Conservation (phyloP, 495 filamentous ascomycete genomes). For the Clohesyomyces aquaticus region DNA sequence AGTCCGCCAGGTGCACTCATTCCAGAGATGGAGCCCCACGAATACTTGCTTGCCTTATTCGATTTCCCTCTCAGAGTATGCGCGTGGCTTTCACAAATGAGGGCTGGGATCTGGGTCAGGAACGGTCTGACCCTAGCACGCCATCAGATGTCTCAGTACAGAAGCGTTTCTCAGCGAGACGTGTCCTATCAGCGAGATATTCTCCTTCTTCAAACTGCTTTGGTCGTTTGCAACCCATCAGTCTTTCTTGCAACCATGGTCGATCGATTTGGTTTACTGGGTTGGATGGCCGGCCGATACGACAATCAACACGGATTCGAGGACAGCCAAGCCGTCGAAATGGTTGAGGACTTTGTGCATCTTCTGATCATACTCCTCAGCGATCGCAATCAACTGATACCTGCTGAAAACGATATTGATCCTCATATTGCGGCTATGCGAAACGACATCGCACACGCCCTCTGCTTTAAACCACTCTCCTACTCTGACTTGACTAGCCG, state of each 20-base stretch:
- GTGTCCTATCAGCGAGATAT: constrained; percentile 94
- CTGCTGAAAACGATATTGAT: constrained; percentile 65
- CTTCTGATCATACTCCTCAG: constrained; percentile 87
- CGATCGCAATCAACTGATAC: constrained; percentile 80
- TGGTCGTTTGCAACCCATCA: constrained; percentile 83
- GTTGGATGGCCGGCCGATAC: constrained; percentile 87
- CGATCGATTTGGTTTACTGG: constrained; percentile 84
- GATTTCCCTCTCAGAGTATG: constrained; percentile 92
- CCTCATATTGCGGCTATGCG: constrained; percentile 73
- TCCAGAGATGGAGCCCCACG: constrained; percentile 58
- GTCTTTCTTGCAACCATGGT: constrained; percentile 86
- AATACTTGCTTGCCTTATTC: constrained; percentile 83
- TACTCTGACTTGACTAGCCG: constrained; percentile 85
- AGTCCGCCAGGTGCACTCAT: constrained; percentile 54
- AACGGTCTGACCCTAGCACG: constrained; percentile 87
- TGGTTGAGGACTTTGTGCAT: constrained; percentile 94
- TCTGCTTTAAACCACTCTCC: constrained; percentile 94
- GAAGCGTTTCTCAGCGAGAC: constrained; percentile 82
- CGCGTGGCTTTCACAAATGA: constrained; percentile 97
- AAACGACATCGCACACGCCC: constrained; percentile 86
- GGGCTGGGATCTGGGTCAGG: constrained; percentile 96
- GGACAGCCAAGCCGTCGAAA: constrained; percentile 82
- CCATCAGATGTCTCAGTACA: constrained; percentile 91
- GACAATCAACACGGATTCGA: constrained; percentile 66
- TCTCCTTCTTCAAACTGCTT: constrained; percentile 85